phyloP scores from a whole-genome alignment of 2,329 filamentous ascomycete species.

The Beauveria brongniartii region DNA sequence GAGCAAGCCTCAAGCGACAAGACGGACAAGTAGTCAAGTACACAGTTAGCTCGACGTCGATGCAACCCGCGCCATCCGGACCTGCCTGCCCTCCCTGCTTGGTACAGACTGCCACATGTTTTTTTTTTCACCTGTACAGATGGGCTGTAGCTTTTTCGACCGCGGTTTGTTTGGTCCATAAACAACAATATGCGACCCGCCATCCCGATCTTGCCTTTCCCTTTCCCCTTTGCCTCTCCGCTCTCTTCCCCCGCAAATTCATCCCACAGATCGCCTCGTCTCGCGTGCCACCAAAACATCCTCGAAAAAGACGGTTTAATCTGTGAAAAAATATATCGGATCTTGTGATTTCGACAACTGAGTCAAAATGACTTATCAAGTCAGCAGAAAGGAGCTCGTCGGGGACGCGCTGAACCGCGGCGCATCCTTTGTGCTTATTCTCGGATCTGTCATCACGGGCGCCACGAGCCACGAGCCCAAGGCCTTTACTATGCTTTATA shows the following conservation, averaged over 20 bases:
- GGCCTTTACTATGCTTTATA: conserved; percentile 8
- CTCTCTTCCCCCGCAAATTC: not conserved
- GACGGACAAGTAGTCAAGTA: not conserved
- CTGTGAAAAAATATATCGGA: not conserved
- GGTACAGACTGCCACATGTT: not conserved
- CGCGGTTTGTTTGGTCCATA: not conserved
- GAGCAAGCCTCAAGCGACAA: not conserved
- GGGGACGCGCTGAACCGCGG: conserved; percentile 4
- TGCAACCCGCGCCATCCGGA: not conserved
- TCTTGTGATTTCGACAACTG: not conserved
- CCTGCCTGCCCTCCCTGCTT: not conserved
- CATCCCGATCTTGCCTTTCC: not conserved
- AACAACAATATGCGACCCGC: not conserved
- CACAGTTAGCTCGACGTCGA: not conserved
- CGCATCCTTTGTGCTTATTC: not conserved
- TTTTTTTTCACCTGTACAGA: not conserved
- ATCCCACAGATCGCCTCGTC: not conserved
- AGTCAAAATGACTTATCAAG: not conserved
- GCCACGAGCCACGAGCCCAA: conserved; percentile 6
- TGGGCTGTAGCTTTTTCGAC: not conserved
- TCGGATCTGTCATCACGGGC: conserved; percentile 1
- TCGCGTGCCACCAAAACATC: not conserved
- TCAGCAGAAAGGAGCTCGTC: not conserved
- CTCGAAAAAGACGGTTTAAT: not conserved
- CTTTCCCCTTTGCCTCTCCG: not conserved